phyloP scores from a whole-genome alignment of 495 filamentous ascomycete genomes.

The Halenospora varia region DNA sequence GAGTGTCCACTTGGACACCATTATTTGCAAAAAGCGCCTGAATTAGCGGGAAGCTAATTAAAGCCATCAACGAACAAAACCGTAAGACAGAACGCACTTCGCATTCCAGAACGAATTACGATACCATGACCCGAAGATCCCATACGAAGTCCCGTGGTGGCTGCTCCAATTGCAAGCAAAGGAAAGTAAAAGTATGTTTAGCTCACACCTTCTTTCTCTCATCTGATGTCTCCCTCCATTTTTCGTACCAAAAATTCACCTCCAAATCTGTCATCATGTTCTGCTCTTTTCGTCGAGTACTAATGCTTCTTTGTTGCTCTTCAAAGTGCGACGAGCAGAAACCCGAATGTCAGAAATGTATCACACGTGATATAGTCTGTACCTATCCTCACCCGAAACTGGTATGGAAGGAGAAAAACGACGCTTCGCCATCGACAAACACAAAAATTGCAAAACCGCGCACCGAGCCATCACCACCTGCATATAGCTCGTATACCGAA shows the following conservation, averaged over 20 bases:
- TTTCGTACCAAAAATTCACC: background rate
- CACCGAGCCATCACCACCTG: background rate
- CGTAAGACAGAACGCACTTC: background rate
- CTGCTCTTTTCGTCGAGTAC: background rate
- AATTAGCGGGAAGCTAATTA: background rate
- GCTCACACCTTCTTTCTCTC: too few relatives aligned
- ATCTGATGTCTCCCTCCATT: background rate
- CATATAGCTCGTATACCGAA: background rate
- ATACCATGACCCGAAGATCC: constrained; percentile 9
- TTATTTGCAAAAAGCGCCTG: background rate
- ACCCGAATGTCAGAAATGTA: constrained; percentile 3
- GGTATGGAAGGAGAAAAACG: constrained; percentile 1
- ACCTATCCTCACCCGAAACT: constrained; percentile 1
- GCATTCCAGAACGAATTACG: background rate
- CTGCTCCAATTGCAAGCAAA: constrained; percentile 10
- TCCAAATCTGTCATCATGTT: background rate
- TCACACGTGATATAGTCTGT: background rate
- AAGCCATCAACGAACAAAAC: background rate
- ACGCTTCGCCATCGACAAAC: background rate
- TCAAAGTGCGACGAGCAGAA: constrained; percentile 11
- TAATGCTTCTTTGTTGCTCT: constrained; percentile 1
- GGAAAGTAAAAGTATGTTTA: constrained; percentile 6
- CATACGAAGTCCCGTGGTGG: constrained; percentile 11
- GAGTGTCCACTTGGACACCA: background rate
- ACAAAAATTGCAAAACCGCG: background rate